Conservation (phyloP, 768 basidiomycete species). For the Daedaleopsis sinensis region DNA sequence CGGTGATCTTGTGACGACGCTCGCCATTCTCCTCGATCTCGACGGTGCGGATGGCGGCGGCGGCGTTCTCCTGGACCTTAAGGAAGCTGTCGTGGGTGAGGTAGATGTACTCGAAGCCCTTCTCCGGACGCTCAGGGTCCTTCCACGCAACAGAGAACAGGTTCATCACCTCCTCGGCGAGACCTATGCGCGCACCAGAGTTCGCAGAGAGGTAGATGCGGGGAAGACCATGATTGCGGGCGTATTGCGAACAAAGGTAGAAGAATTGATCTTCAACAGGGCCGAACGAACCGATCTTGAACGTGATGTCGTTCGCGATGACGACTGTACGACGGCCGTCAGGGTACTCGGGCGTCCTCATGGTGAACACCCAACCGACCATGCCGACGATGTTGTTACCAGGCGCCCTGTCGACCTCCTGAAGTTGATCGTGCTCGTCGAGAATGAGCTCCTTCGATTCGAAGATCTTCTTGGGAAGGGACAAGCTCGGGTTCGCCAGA, state of each 20-base stretch:
- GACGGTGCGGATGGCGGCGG: slow-evolving; percentile 73
- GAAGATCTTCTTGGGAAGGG: slow-evolving; percentile 76
- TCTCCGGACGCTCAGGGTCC: slow-evolving; percentile 80
- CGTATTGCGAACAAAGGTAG: slow-evolving; percentile 91
- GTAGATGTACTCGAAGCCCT: slow-evolving; percentile 95
- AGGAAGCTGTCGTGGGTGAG: slow-evolving; percentile 90
- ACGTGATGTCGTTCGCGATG: slow-evolving; percentile 98
- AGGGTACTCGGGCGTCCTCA: slow-evolving; percentile 91
- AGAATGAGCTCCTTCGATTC: slow-evolving; percentile 89
- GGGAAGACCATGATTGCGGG: slow-evolving; percentile 84
- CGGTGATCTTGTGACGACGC: slow-evolving; percentile 90
- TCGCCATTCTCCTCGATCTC: slow-evolving; percentile 90
- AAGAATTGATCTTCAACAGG: slow-evolving; percentile 97
- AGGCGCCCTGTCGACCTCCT: slow-evolving; percentile 89
- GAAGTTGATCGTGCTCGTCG: slow-evolving; percentile 89
- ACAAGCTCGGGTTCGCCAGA: slow-evolving; percentile 61
- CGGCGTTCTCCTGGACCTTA: slow-evolving; percentile 86
- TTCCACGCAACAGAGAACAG: slow-evolving; percentile 94
- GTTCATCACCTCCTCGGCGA: slow-evolving; percentile 89
- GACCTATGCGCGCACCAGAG: slow-evolving; percentile 94
- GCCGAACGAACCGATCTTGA: slow-evolving; percentile 97
- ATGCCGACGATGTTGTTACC: slow-evolving; percentile 97
- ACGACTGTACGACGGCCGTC: slow-evolving; percentile 85
- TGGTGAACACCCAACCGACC: slow-evolving; percentile 96
- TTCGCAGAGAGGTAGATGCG: slow-evolving; percentile 98